A percentile compares a stretch with the other conserved stretches of the same genome.
These are phyloP conservation scores for Eucalyptus sp. DNA, from an alignment of 345 rosid species.

Conservation along the genomic window DNA sequence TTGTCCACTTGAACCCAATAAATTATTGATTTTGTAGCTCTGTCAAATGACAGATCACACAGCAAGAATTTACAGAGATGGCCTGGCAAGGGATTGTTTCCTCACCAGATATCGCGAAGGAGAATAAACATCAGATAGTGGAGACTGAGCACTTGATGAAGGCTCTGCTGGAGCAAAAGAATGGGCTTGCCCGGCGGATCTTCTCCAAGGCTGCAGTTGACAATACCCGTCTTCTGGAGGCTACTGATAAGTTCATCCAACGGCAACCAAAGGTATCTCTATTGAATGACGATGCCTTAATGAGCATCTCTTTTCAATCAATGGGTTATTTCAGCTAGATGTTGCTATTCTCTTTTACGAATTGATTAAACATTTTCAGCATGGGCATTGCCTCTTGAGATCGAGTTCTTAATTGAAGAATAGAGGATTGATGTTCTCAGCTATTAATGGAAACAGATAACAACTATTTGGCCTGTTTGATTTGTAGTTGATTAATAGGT, in stretches of 20 bases:
- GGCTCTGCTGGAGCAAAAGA: conserved; percentile 93
- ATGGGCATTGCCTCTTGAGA: not conserved
- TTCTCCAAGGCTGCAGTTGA: conserved; percentile 81
- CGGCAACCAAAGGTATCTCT: conserved; percentile 83
- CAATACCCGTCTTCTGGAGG: conserved; percentile 83
- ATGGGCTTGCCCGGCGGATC: conserved; percentile 92
- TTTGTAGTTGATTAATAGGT: not conserved
- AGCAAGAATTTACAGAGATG: conserved; percentile 96
- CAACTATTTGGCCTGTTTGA: not conserved
- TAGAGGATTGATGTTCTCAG: not conserved
- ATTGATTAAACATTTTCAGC: not conserved
- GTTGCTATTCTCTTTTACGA: not conserved
- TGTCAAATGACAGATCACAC: conserved; percentile 51
- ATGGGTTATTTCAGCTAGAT: not conserved
- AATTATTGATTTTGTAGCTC: not conserved
- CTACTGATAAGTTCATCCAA: conserved; percentile 78
- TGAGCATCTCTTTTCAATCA: not conserved
- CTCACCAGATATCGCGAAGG: conserved; percentile 89
- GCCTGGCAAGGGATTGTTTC: conserved; percentile 99
- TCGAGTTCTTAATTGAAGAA: not conserved
- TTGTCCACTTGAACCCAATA: not conserved
- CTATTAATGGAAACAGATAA: not conserved
- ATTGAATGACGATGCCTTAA: not conserved
- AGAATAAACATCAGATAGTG: conserved; percentile 94
- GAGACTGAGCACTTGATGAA: conserved; percentile 98